Evolutionary conservation across 2,329 filamentous ascomycete species (phyloP).

Genomic region (Onygenales sp.): DNA sequence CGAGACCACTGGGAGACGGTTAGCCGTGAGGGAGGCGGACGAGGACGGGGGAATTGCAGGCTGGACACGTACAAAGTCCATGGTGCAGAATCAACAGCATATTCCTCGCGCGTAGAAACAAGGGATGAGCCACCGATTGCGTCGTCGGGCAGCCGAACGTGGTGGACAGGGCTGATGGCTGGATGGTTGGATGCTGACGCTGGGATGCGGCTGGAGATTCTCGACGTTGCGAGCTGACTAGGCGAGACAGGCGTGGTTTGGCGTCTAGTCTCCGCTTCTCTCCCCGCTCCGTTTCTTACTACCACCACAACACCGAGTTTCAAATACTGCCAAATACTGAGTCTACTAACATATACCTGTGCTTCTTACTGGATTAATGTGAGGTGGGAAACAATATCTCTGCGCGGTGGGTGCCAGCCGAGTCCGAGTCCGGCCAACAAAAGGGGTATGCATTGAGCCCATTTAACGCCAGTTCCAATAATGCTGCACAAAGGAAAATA

Average conservation of each 20-base stretch:
- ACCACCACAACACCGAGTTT: no score
- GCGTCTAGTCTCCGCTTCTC: no score
- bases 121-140: background rate
- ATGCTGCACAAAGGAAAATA: conserved; percentile 1
- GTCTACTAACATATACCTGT: no score
- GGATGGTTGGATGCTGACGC: background rate
- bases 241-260: no score
- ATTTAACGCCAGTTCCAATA: conserved; percentile 1
- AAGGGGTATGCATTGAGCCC: background rate
- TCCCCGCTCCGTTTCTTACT: no score
- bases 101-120: background rate
- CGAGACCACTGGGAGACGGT: conserved; percentile 44
- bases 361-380: no score
- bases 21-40: background rate
- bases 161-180: background rate
- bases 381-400: no score
- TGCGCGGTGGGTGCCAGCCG: no score
- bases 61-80: conserved; percentile 38
- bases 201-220: background rate
- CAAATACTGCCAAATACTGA: no score
- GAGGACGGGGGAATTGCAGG: background rate
- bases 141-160: background rate
- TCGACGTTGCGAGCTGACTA: background rate
- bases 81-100: conserved; percentile 10
- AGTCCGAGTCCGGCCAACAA: background rate